A percentile compares a stretch with the other conserved stretches of the same genome.
Evolutionary conservation across 192 early-diverging fungal species (phyloP).

Genomic region (Coemansia sp.): DNA sequence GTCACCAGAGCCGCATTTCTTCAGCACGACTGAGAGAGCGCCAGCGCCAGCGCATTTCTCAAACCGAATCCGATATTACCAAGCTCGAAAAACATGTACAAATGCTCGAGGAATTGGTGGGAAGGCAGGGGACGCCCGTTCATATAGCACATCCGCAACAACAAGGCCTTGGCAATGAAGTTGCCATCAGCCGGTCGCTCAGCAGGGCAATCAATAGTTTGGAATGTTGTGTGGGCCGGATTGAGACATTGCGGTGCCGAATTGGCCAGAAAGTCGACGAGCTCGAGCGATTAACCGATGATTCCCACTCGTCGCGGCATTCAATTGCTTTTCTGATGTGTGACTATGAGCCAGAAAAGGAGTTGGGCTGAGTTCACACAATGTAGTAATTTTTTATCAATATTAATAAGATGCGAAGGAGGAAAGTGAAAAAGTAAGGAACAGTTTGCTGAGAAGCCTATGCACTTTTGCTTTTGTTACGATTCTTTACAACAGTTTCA

Average conservation of each 20-base stretch:
- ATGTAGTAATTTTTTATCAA: background rate
- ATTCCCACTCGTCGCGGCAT: slow-evolving; percentile 10
- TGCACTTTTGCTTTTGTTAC: background rate
- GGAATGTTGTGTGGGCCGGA: slow-evolving; percentile 22
- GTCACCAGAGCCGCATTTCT: slow-evolving; percentile 47
- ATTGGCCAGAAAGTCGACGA: slow-evolving; percentile 17
- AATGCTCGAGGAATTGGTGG: slow-evolving; percentile 19
- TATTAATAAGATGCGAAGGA: too few relatives aligned
- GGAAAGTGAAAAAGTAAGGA: background rate
- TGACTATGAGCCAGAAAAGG: slow-evolving; percentile 1
- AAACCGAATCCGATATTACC: slow-evolving; percentile 17
- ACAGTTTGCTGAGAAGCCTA: background rate
- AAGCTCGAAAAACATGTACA: slow-evolving; percentile 28
- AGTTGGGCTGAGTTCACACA: too few relatives aligned
- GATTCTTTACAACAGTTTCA: slow-evolving; percentile 21
- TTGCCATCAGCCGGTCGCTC: slow-evolving; percentile 11
- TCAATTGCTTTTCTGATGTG: slow-evolving; percentile 40
- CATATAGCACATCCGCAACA: background rate
- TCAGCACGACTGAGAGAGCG: slow-evolving; percentile 49
- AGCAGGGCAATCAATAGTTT: slow-evolving; percentile 24
- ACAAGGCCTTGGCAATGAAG: too few relatives aligned
- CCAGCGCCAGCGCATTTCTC: slow-evolving; percentile 27
- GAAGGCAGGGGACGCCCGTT: background rate
- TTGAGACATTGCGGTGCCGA: slow-evolving; percentile 24
- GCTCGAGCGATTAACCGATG: background rate